These are phyloP conservation scores for Xylaria venustula DNA, from an alignment of 495 filamentous ascomycete genomes.

Conservation along the genomic window DNA sequence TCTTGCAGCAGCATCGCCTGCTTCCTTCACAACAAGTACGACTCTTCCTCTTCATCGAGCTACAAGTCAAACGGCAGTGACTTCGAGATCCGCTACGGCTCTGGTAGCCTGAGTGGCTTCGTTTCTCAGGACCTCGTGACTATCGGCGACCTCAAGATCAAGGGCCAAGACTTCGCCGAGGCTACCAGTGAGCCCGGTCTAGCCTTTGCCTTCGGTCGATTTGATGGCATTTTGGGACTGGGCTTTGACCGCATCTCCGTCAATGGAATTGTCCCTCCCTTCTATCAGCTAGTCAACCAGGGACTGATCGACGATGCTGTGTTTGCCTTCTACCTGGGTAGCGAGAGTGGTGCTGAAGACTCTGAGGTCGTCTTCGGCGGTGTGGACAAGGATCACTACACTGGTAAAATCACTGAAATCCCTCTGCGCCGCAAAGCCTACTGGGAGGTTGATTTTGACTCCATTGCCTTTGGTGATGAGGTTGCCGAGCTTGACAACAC, in stretches of 20 bases:
- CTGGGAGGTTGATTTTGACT: constrained; percentile 97
- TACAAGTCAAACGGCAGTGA: constrained; percentile 89
- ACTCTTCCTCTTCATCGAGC: constrained; percentile 84
- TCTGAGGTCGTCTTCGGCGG: constrained; percentile 94
- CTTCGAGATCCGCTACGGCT: constrained; percentile 96
- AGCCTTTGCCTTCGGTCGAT: constrained; percentile 96
- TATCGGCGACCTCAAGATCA: constrained; percentile 86
- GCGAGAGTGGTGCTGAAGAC: constrained; percentile 65
- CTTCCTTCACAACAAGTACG: constrained; percentile 96
- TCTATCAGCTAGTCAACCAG: constrained; percentile 94
- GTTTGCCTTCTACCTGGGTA: constrained; percentile 94
- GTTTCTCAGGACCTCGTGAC: constrained; percentile 81
- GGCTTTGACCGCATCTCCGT: constrained; percentile 95
- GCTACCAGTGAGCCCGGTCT: constrained; percentile 92
- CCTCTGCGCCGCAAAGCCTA: constrained; percentile 97
- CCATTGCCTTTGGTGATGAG: constrained; percentile 81
- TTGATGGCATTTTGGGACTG: constrained; percentile 96
- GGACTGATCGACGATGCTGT: constrained; percentile 85
- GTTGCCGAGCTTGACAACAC: constrained; percentile 87
- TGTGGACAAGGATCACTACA: constrained; percentile 81
- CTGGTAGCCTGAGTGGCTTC: constrained; percentile 90
- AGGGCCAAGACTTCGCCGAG: constrained; percentile 92
- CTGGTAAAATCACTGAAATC: constrained; percentile 86
- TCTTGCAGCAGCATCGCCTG: constrained; percentile 96
- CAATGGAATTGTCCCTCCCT: constrained; percentile 89